Conservation (phyloP, 2,329 filamentous ascomycete species). For the Pseudogymnoascus sp. region DNA sequence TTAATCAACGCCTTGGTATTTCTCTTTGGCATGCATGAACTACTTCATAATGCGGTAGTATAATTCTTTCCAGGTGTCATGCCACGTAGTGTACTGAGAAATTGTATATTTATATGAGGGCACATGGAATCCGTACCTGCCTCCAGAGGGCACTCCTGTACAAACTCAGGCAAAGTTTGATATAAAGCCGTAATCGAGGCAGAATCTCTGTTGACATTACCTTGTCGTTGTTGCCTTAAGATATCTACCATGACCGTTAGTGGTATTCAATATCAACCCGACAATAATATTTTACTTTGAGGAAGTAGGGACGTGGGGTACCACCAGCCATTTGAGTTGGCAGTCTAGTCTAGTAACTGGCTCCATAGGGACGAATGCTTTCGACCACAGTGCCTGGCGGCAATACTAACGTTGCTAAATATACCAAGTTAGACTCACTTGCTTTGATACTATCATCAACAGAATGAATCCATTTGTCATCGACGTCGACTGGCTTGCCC, state of each 20-base stretch:
- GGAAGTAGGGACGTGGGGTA: slow-evolving; percentile 8
- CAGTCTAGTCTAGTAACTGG: background rate
- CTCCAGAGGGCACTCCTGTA: background rate
- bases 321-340: background rate
- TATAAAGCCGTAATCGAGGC: background rate
- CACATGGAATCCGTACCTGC: background rate
- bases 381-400: background rate
- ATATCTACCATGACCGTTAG: background rate
- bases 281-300: background rate
- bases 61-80: background rate
- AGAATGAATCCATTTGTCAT: background rate
- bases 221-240: background rate
- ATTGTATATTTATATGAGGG: background rate
- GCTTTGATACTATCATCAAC: background rate
- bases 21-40: background rate
- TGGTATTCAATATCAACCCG: background rate
- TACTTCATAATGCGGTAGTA: background rate
- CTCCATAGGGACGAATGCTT: background rate
- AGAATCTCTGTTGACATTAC: background rate
- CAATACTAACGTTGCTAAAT: background rate
- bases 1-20: background rate
- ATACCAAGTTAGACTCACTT: background rate
- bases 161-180: background rate
- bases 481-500: background rate
- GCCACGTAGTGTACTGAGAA: background rate